Base-by-base conservation (phyloP, 179 eudicot genomes). In the Silene noctiflora region DNA sequence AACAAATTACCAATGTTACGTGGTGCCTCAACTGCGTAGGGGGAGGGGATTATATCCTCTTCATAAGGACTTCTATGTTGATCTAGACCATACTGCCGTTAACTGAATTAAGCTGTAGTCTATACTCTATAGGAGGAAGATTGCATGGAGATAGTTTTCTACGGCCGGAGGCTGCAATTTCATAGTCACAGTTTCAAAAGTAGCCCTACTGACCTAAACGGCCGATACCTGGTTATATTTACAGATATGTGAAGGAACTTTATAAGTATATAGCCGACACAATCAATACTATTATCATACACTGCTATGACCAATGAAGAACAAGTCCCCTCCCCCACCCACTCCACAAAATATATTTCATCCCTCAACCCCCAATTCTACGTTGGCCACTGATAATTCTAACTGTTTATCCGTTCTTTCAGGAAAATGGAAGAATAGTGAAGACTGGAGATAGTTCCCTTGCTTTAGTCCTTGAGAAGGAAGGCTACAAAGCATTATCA, bases 341-440 rank as follows among this genome's bases (percentile, higher is more conserved):
- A 53, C n/a, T 14, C 59, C 19, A 14, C 16, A 53, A 14, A 53
- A 14, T 3, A 4, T 16, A 53, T 53, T 53, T 53, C 59, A 53
- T 20, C 59, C 59, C 59, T 53, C 19, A 17, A 53, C 59, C 59
- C 59, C n/a, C 59, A 14, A 4, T 53, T 53, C 20, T 14, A 53
- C n/a, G 0, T 12, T 14, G 59, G 59, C 19, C 59, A 14, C 19
- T 53, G 59, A 3, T 44, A 5, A 59, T 67, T 19, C 74, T 58
- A 9, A 63, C 35, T 53, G 59, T n/a, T 42, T 22, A 27, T 22
- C 73, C n/a, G 16, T 16, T 29, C 14, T 79, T 76, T 27, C 82
- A 95, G 97, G 97, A 92, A 77, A 84, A 88, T 73, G 97, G 97
- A 68, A 91, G 84, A 83, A 93, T 95, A 71, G 87, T 91, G 71